phyloP scores from a whole-genome alignment of 2,329 filamentous ascomycete genomes.

The Phyllosticta paracitricarpa region DNA sequence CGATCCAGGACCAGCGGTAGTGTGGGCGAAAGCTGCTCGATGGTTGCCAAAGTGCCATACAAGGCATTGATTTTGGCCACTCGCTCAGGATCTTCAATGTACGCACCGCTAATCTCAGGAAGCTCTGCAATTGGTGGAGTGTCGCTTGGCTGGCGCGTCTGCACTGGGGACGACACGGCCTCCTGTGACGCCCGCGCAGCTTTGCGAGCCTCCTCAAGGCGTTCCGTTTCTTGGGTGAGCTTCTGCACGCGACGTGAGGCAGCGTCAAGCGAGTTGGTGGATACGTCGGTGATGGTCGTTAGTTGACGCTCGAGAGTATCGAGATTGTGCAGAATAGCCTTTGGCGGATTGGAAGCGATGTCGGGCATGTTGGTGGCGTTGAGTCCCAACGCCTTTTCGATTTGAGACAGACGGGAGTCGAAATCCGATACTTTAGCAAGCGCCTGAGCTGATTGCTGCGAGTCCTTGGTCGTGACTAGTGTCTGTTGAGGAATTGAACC shows the following conservation, averaged over 20 bases:
- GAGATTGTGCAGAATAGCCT: constrained; percentile 73
- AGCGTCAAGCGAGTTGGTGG: constrained; percentile 61
- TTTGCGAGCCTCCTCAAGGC: constrained; percentile 47
- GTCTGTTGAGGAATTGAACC: background rate
- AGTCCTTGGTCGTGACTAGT: background rate
- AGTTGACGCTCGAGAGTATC: constrained; percentile 75
- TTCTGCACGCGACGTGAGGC: constrained; percentile 60
- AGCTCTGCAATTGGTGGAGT: constrained; percentile 20
- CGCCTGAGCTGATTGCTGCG: constrained; percentile 42
- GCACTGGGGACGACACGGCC: background rate
- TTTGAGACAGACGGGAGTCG: constrained; percentile 64
- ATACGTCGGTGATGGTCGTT: constrained; percentile 61
- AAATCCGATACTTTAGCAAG: constrained; percentile 79
- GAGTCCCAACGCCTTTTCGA: constrained; percentile 76
- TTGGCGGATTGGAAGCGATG: constrained; percentile 39
- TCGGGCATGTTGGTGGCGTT: constrained; percentile 58
- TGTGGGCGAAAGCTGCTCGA: constrained; percentile 75
- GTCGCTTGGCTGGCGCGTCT: constrained; percentile 3
- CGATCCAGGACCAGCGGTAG: constrained; percentile 79
- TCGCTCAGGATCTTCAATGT: constrained; percentile 54
- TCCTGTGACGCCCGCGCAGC: constrained; percentile 14
- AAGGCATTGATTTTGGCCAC: constrained; percentile 82
- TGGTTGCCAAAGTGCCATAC: constrained; percentile 78
- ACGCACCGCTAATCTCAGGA: constrained; percentile 8
- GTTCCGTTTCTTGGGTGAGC: constrained; percentile 63